Conservation (phyloP, 257 asterid genomes). For the Phtheirospermum japonicum region DNA sequence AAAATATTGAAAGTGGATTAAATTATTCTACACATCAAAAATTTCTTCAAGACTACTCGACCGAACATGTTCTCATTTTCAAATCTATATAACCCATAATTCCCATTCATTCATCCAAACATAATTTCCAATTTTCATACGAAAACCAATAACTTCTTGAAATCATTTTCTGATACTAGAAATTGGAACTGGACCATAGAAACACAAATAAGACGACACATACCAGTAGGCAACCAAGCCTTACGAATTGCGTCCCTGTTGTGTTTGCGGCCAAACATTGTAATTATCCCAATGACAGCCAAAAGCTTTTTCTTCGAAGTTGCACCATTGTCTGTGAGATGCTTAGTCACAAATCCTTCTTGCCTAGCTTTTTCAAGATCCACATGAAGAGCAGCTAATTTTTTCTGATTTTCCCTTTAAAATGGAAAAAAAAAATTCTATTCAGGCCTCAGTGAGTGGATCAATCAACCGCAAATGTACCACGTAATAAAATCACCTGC, state of each 20-base stretch:
- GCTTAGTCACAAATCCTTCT: constrained; percentile 66
- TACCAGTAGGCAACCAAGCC: constrained; percentile 90
- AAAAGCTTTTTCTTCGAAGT: constrained; percentile 60
- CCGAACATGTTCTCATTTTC: too few relatives aligned
- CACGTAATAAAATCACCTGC: constrained; percentile 54
- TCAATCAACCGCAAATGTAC: constrained; percentile 13
- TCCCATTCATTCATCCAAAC: too few relatives aligned
- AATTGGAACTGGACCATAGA: background rate
- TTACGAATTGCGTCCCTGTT: constrained; percentile 88
- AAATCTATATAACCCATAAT: too few relatives aligned
- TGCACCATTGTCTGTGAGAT: constrained; percentile 40
- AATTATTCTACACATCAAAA: too few relatives aligned
- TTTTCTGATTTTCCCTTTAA: constrained; percentile 71
- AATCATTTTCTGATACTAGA: too few relatives aligned
- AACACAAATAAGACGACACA: constrained; percentile 8
- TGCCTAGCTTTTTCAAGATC: constrained; percentile 73
- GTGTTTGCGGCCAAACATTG: constrained; percentile 70
- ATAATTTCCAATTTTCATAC: background rate
- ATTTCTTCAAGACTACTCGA: too few relatives aligned
- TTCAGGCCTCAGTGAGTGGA: constrained; percentile 2
- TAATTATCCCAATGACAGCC: constrained; percentile 71
- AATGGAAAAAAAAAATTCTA: constrained; percentile 5
- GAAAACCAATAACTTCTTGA: too few relatives aligned
- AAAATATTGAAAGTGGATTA: too few relatives aligned
- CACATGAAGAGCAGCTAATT: constrained; percentile 56